Percentiles rank a stretch among this genome's conserved stretches.
phyloP scores from a whole-genome alignment of 371 early-diverging fungal genomes.

The Cokeromyces recurvatus region DNA sequence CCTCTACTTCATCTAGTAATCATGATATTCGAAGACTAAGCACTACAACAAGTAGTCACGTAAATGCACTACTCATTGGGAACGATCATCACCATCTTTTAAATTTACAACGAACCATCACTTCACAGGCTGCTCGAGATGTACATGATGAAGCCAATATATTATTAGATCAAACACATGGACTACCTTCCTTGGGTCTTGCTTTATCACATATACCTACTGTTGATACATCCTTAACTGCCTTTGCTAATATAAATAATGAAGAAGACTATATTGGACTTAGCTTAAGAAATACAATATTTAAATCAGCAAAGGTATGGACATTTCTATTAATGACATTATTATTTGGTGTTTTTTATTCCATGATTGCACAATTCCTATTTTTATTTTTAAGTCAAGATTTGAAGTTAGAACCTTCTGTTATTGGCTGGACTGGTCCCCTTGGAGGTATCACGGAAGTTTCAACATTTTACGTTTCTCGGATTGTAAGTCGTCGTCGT shows the following conservation, averaged over 20 bases:
- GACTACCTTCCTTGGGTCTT: constrained; percentile 38
- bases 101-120: constrained; percentile 18
- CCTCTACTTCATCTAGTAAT: no score
- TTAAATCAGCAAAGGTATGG: constrained; percentile 19
- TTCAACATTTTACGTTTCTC: constrained; percentile 36
- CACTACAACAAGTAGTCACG: constrained; percentile 32
- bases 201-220: constrained; percentile 42
- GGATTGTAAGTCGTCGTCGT: constrained; percentile 31
- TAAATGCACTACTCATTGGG: constrained; percentile 27
- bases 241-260: constrained; percentile 18
- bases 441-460: constrained; percentile 41
- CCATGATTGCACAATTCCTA: constrained; percentile 41
- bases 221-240: constrained; percentile 38
- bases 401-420: constrained; percentile 21
- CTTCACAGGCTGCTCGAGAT: constrained; percentile 24
- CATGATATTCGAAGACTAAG: constrained; percentile 12
- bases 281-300: constrained; percentile 12
- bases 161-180: constrained; percentile 21
- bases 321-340: constrained; percentile 31
- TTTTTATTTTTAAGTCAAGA: constrained; percentile 35
- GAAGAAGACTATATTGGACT: constrained; percentile 5
- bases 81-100: constrained; percentile 8
- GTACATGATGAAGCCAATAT: constrained; percentile 27
- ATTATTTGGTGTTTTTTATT: constrained; percentile 34
- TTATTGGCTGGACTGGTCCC: constrained; percentile 45